These are phyloP conservation scores for Penstemon newberryi DNA, from an alignment of 257 asterid species.

Conservation along the genomic window DNA sequence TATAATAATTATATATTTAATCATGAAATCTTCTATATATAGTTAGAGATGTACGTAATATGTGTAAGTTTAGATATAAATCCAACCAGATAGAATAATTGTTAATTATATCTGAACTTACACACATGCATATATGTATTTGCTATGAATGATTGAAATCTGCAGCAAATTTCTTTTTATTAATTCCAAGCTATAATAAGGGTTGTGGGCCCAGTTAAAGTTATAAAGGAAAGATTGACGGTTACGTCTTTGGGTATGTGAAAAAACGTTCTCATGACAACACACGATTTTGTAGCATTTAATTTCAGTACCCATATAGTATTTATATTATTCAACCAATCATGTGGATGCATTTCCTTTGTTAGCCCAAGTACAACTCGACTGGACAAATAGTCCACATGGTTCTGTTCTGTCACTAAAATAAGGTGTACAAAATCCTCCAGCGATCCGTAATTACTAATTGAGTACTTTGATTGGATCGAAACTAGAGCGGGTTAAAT, in stretches of 20 bases:
- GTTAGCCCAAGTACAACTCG: conserved; percentile 26
- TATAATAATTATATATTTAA: too few relatives aligned
- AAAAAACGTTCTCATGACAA: conserved; percentile 13
- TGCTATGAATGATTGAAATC: background rate
- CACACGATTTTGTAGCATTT: background rate
- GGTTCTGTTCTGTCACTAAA: background rate
- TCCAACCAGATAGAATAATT: too few relatives aligned
- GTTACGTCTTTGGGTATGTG: background rate
- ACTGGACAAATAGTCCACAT: conserved; percentile 3
- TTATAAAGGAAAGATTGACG: background rate
- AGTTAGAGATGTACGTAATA: too few relatives aligned
- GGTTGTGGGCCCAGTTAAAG: conserved; percentile 19
- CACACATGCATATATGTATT: background rate
- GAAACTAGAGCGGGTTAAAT: too few relatives aligned
- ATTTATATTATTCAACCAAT: conserved; percentile 2
- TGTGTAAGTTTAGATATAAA: too few relatives aligned
- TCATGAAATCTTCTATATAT: too few relatives aligned
- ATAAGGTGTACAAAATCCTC: too few relatives aligned
- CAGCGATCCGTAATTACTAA: too few relatives aligned
- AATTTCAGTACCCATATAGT: background rate
- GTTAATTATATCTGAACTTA: too few relatives aligned
- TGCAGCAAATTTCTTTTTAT: background rate
- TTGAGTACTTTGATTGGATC: too few relatives aligned
- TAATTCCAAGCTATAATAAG: background rate
- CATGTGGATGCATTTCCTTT: conserved; percentile 25